These are phyloP conservation scores for Myxozyma neotropica DNA, from an alignment of 805 yeast species.

Conservation along the genomic window DNA sequence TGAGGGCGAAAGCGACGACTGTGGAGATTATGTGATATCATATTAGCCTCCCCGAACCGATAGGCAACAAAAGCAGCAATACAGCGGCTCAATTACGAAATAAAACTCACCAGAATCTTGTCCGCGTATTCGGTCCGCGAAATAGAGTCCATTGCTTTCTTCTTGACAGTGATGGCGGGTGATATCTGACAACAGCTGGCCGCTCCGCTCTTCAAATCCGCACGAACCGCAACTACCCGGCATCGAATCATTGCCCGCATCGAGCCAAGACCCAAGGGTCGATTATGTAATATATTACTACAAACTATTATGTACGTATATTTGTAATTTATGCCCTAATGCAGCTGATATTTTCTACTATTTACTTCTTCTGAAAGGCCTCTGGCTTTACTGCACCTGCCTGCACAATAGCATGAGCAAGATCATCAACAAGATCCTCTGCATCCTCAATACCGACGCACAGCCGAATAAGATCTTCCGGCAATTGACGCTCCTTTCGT, in stretches of 20 bases:
- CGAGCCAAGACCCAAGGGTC: not conserved
- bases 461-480: constrained; percentile 86
- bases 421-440: constrained; percentile 79
- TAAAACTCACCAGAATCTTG: constrained; percentile 28
- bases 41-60: too few relatives aligned
- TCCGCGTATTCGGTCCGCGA: constrained; percentile 33
- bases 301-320: not conserved
- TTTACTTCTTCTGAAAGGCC: not conserved
- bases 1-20: constrained; percentile 53
- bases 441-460: constrained; percentile 89
- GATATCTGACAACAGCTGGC: too few relatives aligned
- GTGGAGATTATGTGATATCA: not conserved
- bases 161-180: too few relatives aligned
- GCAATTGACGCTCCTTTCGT: constrained; percentile 84
- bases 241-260: constrained; percentile 3
- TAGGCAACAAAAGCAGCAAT: too few relatives aligned
- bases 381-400: constrained; percentile 55
- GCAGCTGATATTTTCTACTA: not conserved
- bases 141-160: constrained; percentile 29
- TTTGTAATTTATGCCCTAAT: not conserved
- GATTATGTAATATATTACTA: not conserved
- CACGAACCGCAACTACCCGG: not conserved
- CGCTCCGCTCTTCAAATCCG: not conserved
- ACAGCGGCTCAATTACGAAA: not conserved
- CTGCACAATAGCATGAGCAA: constrained; percentile 65